Base-by-base conservation (phyloP, 148 eudicot species). In the Diospyros lotus region DNA sequence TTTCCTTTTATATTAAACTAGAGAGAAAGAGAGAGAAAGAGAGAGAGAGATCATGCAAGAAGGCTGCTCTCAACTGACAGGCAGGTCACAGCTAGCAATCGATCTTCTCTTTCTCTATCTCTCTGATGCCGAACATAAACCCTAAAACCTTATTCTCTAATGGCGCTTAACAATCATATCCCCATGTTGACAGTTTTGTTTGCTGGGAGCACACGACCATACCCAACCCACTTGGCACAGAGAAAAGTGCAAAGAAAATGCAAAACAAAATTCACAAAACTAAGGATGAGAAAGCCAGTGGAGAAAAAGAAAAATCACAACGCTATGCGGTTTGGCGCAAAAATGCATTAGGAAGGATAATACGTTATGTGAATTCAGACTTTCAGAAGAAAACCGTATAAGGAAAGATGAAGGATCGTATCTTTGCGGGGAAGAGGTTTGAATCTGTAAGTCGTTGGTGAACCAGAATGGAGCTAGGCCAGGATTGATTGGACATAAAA, bases 11-110 rank as follows among this genome's bases (percentile, higher is more conserved):
- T 28, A 28, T 28, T 28, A 28, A 28, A 28, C 28, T 28, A 28
- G 28, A 28, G 28, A 28, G 28, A 28, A 0, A 28, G 28, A 28
- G 28, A 28, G 0, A 28, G 0, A 28, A 28, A 28, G 28, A 28
- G 28, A 28, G 28, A 28, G 28, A 75, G 65, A 81, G 91, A 89
- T 91, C 97, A 91, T 87, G 97, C 93, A 89, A 88, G 90, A 91
- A 85, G 83, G 91, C 89, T 90, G 93, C 88, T 87, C 84, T 89
- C 79, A 79, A 89, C 88, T 90, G 86, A 93, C 95, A 90, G 85
- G 50, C 88, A 78, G 73, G 76, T 82, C 83, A 83, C 96, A 90
- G 98, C 98, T 93, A 78, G 84, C 91, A 86, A 68, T 66, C 55
- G 54, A 45, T 65, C 66, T 76, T 71, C 73, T 45, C 80, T 66